A percentile compares a stretch with the other conserved stretches of the same genome.
Conservation (phyloP, 2,329 filamentous ascomycete genomes). For the Ascochyta fabae region DNA sequence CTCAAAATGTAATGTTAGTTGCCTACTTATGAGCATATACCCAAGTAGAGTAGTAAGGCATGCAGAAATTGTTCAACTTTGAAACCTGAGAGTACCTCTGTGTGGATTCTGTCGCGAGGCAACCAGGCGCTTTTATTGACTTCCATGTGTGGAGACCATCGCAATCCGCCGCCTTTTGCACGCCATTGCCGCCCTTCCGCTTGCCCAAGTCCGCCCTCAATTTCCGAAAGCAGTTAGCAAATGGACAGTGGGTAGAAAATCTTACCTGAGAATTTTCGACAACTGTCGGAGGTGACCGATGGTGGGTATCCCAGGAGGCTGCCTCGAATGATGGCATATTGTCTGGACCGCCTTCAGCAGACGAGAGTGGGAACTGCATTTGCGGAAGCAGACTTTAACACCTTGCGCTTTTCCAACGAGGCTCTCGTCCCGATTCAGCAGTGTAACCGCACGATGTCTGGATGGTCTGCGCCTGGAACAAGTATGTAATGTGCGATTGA, state of each 20-base stretch:
- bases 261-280: constrained; percentile 16
- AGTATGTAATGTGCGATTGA: neutral
- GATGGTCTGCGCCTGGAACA: neutral
- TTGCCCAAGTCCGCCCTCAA: constrained; percentile 5
- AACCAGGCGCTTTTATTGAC: constrained; percentile 13
- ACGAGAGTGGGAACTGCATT: neutral
- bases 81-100: neutral
- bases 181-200: constrained; percentile 14
- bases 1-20: constrained; percentile 20
- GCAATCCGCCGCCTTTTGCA: constrained; percentile 16
- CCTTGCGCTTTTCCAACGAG: neutral
- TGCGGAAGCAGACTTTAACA: neutral
- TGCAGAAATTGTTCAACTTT: constrained; percentile 10
- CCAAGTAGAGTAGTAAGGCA: constrained; percentile 10
- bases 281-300: constrained; percentile 15
- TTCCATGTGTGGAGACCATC: constrained; percentile 8
- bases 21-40: constrained; percentile 17
- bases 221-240: constrained; percentile 16
- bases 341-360: constrained; percentile 6
- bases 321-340: neutral
- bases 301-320: constrained; percentile 5
- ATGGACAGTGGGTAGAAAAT: constrained; percentile 4
- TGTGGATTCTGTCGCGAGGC: neutral
- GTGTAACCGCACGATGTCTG: neutral
- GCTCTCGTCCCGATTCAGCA: neutral